Base-by-base conservation (phyloP, 108 stramenopile species). In the Aurantiochytrium sp. region DNA sequence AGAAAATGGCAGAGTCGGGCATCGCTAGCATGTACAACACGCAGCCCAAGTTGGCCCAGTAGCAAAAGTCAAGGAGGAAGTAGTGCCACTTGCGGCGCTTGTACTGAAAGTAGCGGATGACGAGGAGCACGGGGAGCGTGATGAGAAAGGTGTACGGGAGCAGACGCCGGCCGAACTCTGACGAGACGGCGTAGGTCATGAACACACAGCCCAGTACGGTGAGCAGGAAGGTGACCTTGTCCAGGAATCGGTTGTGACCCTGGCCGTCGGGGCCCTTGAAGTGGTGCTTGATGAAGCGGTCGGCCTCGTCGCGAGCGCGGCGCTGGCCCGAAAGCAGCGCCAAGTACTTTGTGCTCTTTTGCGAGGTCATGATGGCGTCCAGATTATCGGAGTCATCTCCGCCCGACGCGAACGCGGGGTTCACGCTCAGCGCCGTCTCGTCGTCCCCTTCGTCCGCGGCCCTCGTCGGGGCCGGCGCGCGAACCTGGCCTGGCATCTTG, bases 41-140 rank as follows among this genome's bases (percentile, higher is more conserved):
- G 73, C 73, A 18, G n/a, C 44, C 47, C 49, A 51, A 16, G 49
- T 83, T 83, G 10, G 73, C 73, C 73, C 73, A 83, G 49, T 83
- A 83, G 88, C 94, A 94, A 59, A 94, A 94, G 87, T 94, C 94
- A 25, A 93, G 44, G 53, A 92, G 76, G 55, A 94, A 94, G 91
- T 91, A 94, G 5, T 92, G 92, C 91, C 90, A 94, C 58, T 90
- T 91, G 35, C 58, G 87, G n/a, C 59, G 51, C 25, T 58, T 60
- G 91, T 93, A 94, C 73, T 93, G 58, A 18, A 87, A 91, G 59
- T 90, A 89, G 45, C 94, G 91, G 55, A 93, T 59, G 58, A 92
- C 43, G 8, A 94, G 51, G 44, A 93, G 88, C 45, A 92, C 45
- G 35, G 93, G 92, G 35, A 93, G 53, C 14, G 73, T 44, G 12